Evolutionary conservation across 345 rosid genomes (phyloP).

Genomic region (Camelina hispida): DNA sequence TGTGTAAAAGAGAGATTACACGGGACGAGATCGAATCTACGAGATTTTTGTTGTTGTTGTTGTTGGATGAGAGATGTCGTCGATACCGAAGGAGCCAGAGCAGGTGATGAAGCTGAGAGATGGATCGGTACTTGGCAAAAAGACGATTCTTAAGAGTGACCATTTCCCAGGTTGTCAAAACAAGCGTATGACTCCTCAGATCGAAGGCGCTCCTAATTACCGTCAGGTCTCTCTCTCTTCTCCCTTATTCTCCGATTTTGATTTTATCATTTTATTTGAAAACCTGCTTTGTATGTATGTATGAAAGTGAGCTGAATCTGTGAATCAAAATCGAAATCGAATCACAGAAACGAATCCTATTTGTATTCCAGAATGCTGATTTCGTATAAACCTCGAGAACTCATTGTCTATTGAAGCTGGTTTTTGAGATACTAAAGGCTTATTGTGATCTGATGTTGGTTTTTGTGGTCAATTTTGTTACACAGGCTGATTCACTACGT

Average conservation of each 20-base stretch:
- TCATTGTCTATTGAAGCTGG: constrained; percentile 13
- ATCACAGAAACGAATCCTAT: constrained; percentile 1
- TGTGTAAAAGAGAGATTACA: background rate
- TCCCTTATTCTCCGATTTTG: background rate
- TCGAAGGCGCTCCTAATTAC: constrained; percentile 98
- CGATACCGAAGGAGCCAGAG: constrained; percentile 86
- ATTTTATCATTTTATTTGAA: background rate
- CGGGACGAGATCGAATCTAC: background rate
- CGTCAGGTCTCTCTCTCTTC: constrained; percentile 69
- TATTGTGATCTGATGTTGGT: constrained; percentile 2
- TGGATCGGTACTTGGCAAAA: constrained; percentile 96
- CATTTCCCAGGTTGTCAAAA: constrained; percentile 99
- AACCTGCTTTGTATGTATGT: background rate
- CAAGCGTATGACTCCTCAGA: constrained; percentile 84
- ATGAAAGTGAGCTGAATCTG: constrained; percentile 28
- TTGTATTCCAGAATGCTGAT: constrained; percentile 2
- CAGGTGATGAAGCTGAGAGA: constrained; percentile 91
- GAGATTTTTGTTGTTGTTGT: background rate
- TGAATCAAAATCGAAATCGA: constrained; percentile 5
- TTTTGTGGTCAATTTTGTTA: constrained; percentile 30
- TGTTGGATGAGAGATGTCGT: constrained; percentile 61
- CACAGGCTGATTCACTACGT: constrained; percentile 78
- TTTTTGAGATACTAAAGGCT: constrained; percentile 13
- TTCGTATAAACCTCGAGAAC: background rate
- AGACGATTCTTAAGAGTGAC: constrained; percentile 95